phyloP scores from a whole-genome alignment of 2,329 filamentous ascomycete species.

The Trichoderma lentiforme region DNA sequence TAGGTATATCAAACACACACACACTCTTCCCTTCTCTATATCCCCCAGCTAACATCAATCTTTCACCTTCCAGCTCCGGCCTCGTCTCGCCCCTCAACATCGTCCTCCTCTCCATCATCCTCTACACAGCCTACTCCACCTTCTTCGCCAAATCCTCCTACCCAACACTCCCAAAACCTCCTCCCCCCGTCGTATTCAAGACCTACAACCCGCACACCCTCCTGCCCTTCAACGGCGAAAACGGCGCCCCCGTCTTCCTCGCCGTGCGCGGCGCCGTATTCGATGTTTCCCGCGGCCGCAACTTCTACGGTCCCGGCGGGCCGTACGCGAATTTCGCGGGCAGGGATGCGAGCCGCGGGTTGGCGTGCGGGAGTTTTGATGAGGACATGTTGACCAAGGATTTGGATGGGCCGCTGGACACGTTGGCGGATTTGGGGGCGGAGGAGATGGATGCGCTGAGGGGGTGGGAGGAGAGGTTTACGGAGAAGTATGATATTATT shows the following conservation, averaged over 20 bases:
- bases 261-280: constrained; percentile 90
- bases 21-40: background rate
- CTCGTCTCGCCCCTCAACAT: constrained; percentile 62
- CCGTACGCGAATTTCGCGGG: constrained; percentile 97
- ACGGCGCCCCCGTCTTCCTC: constrained; percentile 75
- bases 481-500: constrained; percentile 92
- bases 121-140: constrained; percentile 56
- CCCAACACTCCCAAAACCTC: constrained; percentile 47
- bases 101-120: constrained; percentile 53
- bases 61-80: constrained; percentile 32
- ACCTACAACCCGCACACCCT: constrained; percentile 76
- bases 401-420: constrained; percentile 77
- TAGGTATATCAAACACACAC: constrained; percentile 27
- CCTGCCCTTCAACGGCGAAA: constrained; percentile 77
- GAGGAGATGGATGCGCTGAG: constrained; percentile 80
- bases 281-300: constrained; percentile 79
- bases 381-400: constrained; percentile 93
- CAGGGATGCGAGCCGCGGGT: constrained; percentile 79
- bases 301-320: constrained; percentile 95
- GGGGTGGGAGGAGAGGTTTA: constrained; percentile 92
- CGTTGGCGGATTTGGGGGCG: constrained; percentile 63
- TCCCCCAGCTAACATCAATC: background rate
- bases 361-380: constrained; percentile 91
- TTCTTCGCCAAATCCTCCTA: constrained; percentile 50
- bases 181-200: constrained; percentile 59